These are phyloP conservation scores for Glomus cerebriforme DNA, from an alignment of 192 early-diverging fungal species.

Conservation along the genomic window DNA sequence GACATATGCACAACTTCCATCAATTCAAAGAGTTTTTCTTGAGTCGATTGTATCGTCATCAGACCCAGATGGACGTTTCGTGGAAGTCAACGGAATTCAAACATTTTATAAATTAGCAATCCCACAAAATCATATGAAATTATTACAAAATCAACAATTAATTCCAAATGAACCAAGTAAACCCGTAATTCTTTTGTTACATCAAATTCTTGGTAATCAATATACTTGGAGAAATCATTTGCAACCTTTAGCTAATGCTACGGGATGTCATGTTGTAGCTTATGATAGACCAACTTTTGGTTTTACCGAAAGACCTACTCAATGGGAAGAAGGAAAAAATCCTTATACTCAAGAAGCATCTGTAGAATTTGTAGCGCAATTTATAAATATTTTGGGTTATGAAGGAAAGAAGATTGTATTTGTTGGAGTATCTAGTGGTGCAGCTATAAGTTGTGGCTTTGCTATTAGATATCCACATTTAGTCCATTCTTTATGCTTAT, in stretches of 20 bases:
- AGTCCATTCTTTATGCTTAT: neutral
- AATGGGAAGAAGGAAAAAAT: conserved; percentile 25
- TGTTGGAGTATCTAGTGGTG: conserved; percentile 10
- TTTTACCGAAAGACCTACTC: conserved; percentile 21
- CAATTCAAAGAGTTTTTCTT: conserved; percentile 24
- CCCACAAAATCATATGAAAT: neutral
- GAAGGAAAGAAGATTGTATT: neutral
- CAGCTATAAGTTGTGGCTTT: neutral
- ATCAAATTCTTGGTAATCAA: conserved; percentile 23
- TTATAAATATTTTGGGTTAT: neutral
- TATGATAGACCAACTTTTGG: conserved; percentile 29
- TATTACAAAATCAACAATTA: neutral
- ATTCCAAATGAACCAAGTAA: neutral
- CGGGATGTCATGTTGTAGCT: conserved; percentile 24
- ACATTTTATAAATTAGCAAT: conserved; percentile 20
- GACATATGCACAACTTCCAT: conserved; percentile 9
- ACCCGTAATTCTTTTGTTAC: conserved; percentile 21
- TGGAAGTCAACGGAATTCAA: neutral
- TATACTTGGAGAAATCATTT: conserved; percentile 19
- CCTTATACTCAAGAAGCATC: conserved; percentile 21
- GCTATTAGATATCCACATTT: conserved; percentile 10
- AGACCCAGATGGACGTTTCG: conserved; percentile 18
- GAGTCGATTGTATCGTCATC: neutral
- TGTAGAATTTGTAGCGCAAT: neutral
- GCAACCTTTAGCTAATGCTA: conserved; percentile 28